Base-by-base conservation (phyloP, 1,139 yeast species). In the Candida tetrigidarum region DNA sequence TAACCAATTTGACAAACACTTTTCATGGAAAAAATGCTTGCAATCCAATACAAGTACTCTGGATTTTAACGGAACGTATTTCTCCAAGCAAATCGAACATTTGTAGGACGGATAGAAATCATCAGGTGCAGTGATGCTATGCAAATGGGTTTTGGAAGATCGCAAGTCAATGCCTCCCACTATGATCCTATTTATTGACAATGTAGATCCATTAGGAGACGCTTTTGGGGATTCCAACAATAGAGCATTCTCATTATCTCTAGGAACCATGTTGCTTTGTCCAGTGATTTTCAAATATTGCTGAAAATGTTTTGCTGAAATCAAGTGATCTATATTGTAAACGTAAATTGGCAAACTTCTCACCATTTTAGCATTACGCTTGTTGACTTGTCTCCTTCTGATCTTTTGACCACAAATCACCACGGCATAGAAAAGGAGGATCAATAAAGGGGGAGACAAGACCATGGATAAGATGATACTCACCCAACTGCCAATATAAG, bases 31-130 rank as follows among this genome's bases (percentile, higher is more conserved):
- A 28, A 74, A 63, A 54, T 74, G 80, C 50, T 71, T 71, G 51
- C 80, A 74, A 18, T 64, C 67, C 43, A 74, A 59, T n/a, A 74
- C 68, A 38, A 74, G 59, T 5, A 74, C 74, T 34, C 68, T 54
- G 5, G 77, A 69, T 43, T 55, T 54, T 32, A 74, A 60, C 2
- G 76, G 75, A 15, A 58, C 54, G 49, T 69, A 73, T 46, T 58
- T 64, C 11, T 71, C 79, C 43, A 74, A 65, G 51, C 80, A 74
- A n/a, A 74, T 74, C 9, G 76, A 69, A 50, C 80, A 74, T 52
- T 74, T 74, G 51, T 59, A 71, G 3, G 78, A 59, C 0, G 74
- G 70, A 46, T 58, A 74, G 49, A 63, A 74, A 54, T 73, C 76
- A 26, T 60, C 54, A 4, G 70, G 69, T 7, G 71, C 62, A 1